phyloP scores from a whole-genome alignment of 176 grass and related monocot genomes.

The Guadua angustifolia region DNA sequence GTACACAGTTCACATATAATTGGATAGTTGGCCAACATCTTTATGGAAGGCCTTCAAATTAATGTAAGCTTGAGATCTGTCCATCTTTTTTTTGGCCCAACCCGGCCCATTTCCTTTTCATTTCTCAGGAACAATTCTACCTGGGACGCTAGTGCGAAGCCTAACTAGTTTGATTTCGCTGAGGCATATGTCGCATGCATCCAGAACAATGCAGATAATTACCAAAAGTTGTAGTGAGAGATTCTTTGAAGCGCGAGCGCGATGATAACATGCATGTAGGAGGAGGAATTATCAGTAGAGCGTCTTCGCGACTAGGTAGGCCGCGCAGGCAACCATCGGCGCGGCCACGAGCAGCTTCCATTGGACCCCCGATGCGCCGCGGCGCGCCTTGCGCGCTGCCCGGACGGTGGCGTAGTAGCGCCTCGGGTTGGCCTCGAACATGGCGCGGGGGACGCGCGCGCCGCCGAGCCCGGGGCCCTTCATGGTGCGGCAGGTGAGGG shows the following conservation, averaged over 20 bases:
- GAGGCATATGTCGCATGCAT: no score
- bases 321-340: not conserved
- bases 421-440: conserved; percentile 36
- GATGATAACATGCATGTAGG: no score
- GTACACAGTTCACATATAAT: not conserved
- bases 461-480: conserved; percentile 43
- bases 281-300: not conserved
- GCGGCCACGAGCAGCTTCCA: conserved; percentile 11
- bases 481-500: conserved; percentile 50
- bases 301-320: conserved; percentile 22
- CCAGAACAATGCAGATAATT: no score
- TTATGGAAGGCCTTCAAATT: not conserved
- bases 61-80: not conserved
- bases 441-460: conserved; percentile 26
- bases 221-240: no score
- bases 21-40: not conserved
- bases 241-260: no score
- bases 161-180: no score
- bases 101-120: not conserved
- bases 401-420: conserved; percentile 35
- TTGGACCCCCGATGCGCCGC: not conserved
- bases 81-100: not conserved
- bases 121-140: not conserved
- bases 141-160: not conserved
- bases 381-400: not conserved